phyloP scores from a whole-genome alignment of 495 filamentous ascomycete genomes.

The Choiromyces venosus region DNA sequence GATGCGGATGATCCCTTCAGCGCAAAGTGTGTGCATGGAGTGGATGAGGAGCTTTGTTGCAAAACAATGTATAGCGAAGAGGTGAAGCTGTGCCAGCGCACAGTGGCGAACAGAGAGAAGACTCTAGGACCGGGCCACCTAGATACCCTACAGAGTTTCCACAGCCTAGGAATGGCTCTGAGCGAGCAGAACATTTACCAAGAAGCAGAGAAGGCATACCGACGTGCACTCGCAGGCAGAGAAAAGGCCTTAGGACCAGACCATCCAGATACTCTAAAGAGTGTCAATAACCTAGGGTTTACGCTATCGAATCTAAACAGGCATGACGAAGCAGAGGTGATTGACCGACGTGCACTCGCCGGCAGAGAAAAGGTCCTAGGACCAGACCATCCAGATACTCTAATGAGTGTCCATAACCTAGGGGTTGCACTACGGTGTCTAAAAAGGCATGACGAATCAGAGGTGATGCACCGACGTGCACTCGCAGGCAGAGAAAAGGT shows the following conservation, averaged over 20 bases:
- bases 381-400: slow-evolving; percentile 2
- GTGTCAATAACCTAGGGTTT: too few relatives aligned
- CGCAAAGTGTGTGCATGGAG: neutral
- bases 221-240: slow-evolving; percentile 30
- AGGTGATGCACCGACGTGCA: too few relatives aligned
- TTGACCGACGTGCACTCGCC: slow-evolving; percentile 22
- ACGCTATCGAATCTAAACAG: too few relatives aligned
- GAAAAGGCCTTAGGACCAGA: too few relatives aligned
- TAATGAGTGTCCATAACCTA: neutral
- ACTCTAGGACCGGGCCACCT: slow-evolving; percentile 19
- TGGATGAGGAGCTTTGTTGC: too few relatives aligned
- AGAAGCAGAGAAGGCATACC: slow-evolving; percentile 28
- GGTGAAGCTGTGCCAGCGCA: slow-evolving; percentile 27
- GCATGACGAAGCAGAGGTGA: slow-evolving; percentile 3
- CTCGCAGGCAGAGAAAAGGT: too few relatives aligned
- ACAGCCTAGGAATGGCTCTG: slow-evolving; percentile 4
- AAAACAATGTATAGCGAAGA: slow-evolving; percentile 32
- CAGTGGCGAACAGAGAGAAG: slow-evolving; percentile 12
- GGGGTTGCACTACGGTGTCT: neutral
- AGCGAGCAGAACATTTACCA: neutral
- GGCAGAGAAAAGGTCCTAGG: slow-evolving; percentile 19
- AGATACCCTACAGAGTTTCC: neutral
- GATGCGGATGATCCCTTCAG: neutral
- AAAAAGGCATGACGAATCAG: slow-evolving; percentile 18
- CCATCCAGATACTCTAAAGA: too few relatives aligned